Evolutionary conservation across 495 filamentous ascomycete genomes (phyloP).

Genomic region (Acidomyces sp.): DNA sequence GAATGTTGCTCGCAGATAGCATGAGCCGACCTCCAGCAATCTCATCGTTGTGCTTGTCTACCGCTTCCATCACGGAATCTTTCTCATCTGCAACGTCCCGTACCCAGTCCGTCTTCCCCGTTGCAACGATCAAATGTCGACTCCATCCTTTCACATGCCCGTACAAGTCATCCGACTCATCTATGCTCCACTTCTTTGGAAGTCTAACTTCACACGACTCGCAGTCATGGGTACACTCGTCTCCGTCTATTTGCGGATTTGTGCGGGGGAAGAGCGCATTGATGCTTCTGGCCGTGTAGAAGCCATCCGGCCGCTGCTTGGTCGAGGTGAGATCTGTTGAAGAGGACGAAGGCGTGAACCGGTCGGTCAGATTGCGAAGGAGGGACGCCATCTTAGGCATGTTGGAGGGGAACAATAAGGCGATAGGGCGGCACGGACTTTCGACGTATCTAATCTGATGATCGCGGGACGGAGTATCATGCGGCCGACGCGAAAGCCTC

Average conservation of each 20-base stretch:
- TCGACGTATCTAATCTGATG: constrained; percentile 4
- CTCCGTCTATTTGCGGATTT: constrained; percentile 61
- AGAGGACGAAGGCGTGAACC: constrained; percentile 21
- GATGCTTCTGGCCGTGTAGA: constrained; percentile 22
- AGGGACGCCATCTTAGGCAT: constrained; percentile 24
- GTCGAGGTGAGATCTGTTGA: constrained; percentile 9
- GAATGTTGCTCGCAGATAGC: constrained; percentile 89
- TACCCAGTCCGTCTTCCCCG: constrained; percentile 91
- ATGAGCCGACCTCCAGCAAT: constrained; percentile 76
- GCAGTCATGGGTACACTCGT: constrained; percentile 85
- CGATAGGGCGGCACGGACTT: too few species aligned
- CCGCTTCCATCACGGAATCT: constrained; percentile 90
- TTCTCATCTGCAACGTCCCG: constrained; percentile 78
- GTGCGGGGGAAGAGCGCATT: constrained; percentile 49
- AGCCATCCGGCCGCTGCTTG: constrained; percentile 17
- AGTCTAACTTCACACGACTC: constrained; percentile 65
- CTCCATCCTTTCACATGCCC: constrained; percentile 80
- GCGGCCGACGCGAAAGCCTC: too few species aligned
- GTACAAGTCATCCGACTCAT: constrained; percentile 67
- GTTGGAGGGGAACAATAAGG: too few species aligned
- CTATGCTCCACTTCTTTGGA: constrained; percentile 61
- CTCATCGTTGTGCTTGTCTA: constrained; percentile 48
- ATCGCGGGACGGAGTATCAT: too few species aligned
- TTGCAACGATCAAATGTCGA: constrained; percentile 83
- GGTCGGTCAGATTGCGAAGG: constrained; percentile 24